Evolutionary conservation across 495 filamentous ascomycete species (phyloP).

Genomic region (Aspergillus sparsus): DNA sequence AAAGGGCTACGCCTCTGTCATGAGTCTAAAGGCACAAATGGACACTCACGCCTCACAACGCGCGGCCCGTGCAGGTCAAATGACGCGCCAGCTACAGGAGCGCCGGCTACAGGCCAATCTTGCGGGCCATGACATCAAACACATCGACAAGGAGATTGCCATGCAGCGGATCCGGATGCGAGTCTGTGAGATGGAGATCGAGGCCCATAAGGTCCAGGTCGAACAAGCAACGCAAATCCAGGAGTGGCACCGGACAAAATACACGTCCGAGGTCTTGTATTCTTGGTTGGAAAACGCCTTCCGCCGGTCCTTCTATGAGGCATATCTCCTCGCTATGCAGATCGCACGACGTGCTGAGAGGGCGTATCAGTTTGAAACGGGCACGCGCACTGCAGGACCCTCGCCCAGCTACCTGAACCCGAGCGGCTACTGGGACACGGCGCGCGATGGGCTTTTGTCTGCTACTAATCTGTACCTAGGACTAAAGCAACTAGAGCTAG

Average conservation of each 20-base stretch:
- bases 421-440: background rate
- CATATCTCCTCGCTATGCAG: background rate
- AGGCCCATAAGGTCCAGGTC: conserved; percentile 23
- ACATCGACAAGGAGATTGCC: conserved; percentile 34
- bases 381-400: background rate
- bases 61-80: conserved; percentile 1
- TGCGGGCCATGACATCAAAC: conserved; percentile 32
- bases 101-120: conserved; percentile 29
- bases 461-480: background rate
- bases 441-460: background rate
- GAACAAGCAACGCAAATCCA: background rate
- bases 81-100: conserved; percentile 31
- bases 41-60: background rate
- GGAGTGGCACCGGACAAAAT: background rate
- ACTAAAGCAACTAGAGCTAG: background rate
- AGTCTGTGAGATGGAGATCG: conserved; percentile 31
- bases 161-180: conserved; percentile 19
- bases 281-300: background rate
- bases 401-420: background rate
- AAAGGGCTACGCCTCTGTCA: too few species aligned
- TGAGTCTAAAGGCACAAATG: too few species aligned
- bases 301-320: background rate
- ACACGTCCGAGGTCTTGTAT: background rate
- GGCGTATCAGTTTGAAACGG: background rate
- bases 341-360: background rate